A percentile compares a stretch with the other conserved stretches of the same genome.
phyloP scores from a whole-genome alignment of 1,139 yeast genomes.

The Hyphopichia buzzinii region DNA sequence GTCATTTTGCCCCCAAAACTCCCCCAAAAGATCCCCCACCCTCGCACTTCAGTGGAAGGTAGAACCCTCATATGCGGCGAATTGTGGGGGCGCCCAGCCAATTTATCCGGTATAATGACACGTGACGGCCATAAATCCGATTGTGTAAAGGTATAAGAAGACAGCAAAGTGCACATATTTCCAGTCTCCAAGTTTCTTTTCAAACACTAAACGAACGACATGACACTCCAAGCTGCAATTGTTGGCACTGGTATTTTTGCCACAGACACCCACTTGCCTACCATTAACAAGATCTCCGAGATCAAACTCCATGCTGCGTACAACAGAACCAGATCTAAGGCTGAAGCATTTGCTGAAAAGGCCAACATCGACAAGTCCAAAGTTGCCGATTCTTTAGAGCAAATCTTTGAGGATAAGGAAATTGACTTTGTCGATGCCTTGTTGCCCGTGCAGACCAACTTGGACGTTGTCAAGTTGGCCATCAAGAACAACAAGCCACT shows the following conservation, averaged over 20 bases:
- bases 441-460: slow-evolving; percentile 80
- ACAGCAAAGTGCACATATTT: too few relatives aligned
- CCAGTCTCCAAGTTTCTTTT: too few relatives aligned
- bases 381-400: slow-evolving; percentile 66
- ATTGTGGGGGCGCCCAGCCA: too few relatives aligned
- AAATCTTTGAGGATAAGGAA: slow-evolving; percentile 56
- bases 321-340: slow-evolving; percentile 82
- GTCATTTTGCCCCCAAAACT: background rate
- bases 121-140: too few relatives aligned
- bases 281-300: slow-evolving; percentile 44
- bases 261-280: slow-evolving; percentile 76
- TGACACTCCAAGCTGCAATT: slow-evolving; percentile 58
- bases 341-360: slow-evolving; percentile 68
- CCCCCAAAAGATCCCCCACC: background rate
- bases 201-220: too few relatives aligned
- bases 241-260: slow-evolving; percentile 95
- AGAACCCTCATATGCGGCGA: background rate
- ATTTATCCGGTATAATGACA: too few relatives aligned
- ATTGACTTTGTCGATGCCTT: slow-evolving; percentile 80
- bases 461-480: slow-evolving; percentile 64
- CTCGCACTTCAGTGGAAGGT: background rate
- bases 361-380: slow-evolving; percentile 51
- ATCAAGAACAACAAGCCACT: slow-evolving; percentile 73
- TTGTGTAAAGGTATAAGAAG: too few relatives aligned
- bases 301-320: slow-evolving; percentile 54